Base-by-base conservation (phyloP, 768 basidiomycete species). In the Mycena chlorophos region DNA sequence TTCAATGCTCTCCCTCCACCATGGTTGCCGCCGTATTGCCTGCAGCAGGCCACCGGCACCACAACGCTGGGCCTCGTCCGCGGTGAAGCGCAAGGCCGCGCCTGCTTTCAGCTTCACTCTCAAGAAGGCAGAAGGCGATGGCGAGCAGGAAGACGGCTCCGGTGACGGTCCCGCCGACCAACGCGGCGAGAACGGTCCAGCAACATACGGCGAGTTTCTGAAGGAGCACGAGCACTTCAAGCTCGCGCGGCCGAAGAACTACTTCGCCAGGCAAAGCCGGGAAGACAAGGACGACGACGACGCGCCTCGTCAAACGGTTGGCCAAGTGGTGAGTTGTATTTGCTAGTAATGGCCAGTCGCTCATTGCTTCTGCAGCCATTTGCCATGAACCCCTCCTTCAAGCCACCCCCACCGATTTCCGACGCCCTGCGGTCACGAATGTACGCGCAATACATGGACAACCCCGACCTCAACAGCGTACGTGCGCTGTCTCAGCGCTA, bases 381-480 rank as follows among this genome's bases (percentile, higher is more conserved):
- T 68, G 90, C 91, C 13, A 75, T 90, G 71, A 95, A 96, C 65
- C 84, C 84, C 4, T 84, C 88, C 1, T 96, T 94, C 72, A 82
- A 80, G 62, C 93, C 94, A 4, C 89, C 88, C 12, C 70, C 83
- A 5, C 92, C 93, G 4, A 72, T 91, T 45, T 88, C 91, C 1
- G 82, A 93, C 60, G 66, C 62, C 5, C 68, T 82, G 37, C 80
- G 85, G 39, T 73, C 77, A 1, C 67, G 67, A 19, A 81, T 95
- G 34, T 94, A 86, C 69, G 58, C 71, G 4, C 72, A 78, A 22
- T 89, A 81, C 69, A 80, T 88, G 74, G 37, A 51, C n/a, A 72
- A 89, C 60, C 88, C 87, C 0, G 57, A 75, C 23, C 56, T 64
- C 30, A 83, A 87, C 63, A 82, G 73, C 51, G 77, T 86, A 28